phyloP scores from a whole-genome alignment of 169 alveolate genomes.

The Eimeria falciformis region DNA sequence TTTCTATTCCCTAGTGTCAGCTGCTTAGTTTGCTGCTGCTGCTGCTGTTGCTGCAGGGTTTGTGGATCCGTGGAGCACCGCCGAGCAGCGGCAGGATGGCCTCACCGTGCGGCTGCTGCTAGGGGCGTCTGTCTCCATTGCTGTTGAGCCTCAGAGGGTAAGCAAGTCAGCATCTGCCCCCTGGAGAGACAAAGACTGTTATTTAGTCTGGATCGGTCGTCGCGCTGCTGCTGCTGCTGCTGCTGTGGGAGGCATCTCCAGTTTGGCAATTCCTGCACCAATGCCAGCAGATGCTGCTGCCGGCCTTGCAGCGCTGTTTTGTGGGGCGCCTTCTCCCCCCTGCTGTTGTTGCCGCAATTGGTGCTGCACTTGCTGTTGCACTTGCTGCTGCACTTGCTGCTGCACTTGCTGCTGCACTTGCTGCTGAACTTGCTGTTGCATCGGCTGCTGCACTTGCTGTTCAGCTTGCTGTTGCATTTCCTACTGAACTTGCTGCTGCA shows the following conservation, averaged over 20 bases:
- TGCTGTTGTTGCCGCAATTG: not conserved
- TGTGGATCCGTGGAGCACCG: not conserved
- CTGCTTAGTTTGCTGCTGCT: not conserved
- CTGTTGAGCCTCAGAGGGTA: slow-evolving; percentile 7
- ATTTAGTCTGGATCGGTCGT: not conserved
- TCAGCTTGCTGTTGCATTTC: too few relatives aligned
- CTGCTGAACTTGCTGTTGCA: too few relatives aligned
- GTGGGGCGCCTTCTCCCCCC: not conserved
- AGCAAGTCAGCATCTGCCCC: not conserved
- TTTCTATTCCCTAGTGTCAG: too few relatives aligned
- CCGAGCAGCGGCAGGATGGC: slow-evolving; percentile 32
- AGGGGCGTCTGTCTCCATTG: not conserved
- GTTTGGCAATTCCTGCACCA: not conserved
- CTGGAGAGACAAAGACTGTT: not conserved
- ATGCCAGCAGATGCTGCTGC: not conserved
- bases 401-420: not conserved
- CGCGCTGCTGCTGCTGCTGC: not conserved
- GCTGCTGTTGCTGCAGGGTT: slow-evolving; percentile 10
- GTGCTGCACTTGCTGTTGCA: not conserved
- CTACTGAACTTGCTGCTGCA: not conserved
- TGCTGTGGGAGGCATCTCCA: not conserved
- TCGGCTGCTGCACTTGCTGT: too few relatives aligned
- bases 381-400: not conserved
- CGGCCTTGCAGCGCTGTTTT: not conserved
- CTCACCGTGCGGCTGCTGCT: slow-evolving; percentile 12